Percentiles rank a stretch among this genome's conserved stretches.
phyloP scores from a whole-genome alignment of 768 basidiomycete genomes.

The Termitomyces sp. region DNA sequence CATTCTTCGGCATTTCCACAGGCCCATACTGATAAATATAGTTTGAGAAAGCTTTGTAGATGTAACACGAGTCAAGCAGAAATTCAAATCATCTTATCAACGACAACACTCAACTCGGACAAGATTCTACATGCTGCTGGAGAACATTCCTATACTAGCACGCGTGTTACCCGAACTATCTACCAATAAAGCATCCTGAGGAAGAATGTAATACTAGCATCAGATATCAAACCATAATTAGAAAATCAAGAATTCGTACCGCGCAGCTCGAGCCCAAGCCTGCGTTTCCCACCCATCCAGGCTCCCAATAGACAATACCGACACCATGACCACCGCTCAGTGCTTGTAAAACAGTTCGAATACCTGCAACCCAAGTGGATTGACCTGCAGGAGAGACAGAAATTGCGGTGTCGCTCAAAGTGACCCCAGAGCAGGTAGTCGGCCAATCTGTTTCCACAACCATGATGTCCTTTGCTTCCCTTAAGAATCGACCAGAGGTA shows the following conservation, averaged over 20 bases:
- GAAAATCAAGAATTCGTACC: conserved; percentile 18
- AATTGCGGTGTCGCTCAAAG: conserved; percentile 41
- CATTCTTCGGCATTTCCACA: no score
- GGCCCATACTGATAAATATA: background rate
- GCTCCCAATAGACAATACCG: conserved; percentile 61
- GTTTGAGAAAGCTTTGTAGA: background rate
- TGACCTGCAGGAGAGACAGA: conserved; percentile 47
- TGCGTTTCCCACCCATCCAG: conserved; percentile 58
- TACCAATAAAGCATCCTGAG: conserved; percentile 46
- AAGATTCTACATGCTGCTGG: conserved; percentile 24
- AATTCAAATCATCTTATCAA: background rate
- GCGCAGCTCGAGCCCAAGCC: conserved; percentile 35
- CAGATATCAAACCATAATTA: background rate
- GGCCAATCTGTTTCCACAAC: conserved; percentile 68
- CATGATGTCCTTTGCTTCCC: conserved; percentile 35
- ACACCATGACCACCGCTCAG: conserved; percentile 44
- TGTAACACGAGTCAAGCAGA: background rate
- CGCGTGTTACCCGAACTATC: conserved; percentile 39
- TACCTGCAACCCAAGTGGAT: conserved; percentile 44
- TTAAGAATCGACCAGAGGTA: background rate
- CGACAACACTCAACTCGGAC: background rate
- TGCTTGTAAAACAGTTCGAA: conserved; percentile 37
- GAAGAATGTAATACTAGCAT: background rate
- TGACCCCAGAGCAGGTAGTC: conserved; percentile 35
- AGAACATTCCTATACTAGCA: conserved; percentile 33